These are phyloP conservation scores for Marasmius fiardii DNA, from an alignment of 1,284 basidiomycete genomes.

Conservation along the genomic window DNA sequence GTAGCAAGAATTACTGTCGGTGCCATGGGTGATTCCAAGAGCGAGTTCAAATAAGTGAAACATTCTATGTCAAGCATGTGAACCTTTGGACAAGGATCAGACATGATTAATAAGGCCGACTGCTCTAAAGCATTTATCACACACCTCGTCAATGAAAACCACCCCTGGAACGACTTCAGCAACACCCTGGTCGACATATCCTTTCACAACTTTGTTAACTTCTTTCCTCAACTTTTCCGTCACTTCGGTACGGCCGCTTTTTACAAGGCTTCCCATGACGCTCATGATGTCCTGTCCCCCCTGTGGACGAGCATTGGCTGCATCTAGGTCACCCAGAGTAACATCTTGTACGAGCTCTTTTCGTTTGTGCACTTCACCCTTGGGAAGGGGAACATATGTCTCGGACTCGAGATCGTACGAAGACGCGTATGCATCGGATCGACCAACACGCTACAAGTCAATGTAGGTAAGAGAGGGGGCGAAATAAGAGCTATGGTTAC, in stretches of 20 bases:
- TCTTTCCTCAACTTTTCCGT: slow-evolving; percentile 95
- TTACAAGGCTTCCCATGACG: slow-evolving; percentile 97
- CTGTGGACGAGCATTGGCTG: slow-evolving; percentile 94
- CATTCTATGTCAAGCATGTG: slow-evolving; percentile 99
- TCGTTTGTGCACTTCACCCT: slow-evolving; percentile 97
- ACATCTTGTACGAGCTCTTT: slow-evolving; percentile 99
- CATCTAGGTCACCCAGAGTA: slow-evolving; percentile 94
- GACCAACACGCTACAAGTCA: slow-evolving; percentile 77
- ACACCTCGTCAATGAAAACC: slow-evolving; percentile 96
- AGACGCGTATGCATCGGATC: slow-evolving; percentile 98
- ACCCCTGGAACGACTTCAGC: slow-evolving; percentile 98
- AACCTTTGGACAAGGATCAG: slow-evolving; percentile 55
- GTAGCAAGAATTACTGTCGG: slow-evolving; percentile 97
- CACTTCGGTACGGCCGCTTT: slow-evolving; percentile 91
- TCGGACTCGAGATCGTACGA: slow-evolving; percentile 98
- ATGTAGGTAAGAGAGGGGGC: slow-evolving; percentile 3
- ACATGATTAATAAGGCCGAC: background rate
- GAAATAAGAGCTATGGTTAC: slow-evolving; percentile 14
- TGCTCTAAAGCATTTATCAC: slow-evolving; percentile 17
- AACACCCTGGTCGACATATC: slow-evolving; percentile 97
- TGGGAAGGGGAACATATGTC: slow-evolving; percentile 96
- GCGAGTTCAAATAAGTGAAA: slow-evolving; percentile 96
- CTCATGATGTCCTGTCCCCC: slow-evolving; percentile 98
- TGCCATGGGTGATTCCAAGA: slow-evolving; percentile 94
- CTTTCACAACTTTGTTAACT: slow-evolving; percentile 98